Evolutionary conservation across 352 stramenopile genomes (phyloP), one percentile per base, ranked within the genome.

Genomic region (Phytopythium chamaehyphon): DNA sequence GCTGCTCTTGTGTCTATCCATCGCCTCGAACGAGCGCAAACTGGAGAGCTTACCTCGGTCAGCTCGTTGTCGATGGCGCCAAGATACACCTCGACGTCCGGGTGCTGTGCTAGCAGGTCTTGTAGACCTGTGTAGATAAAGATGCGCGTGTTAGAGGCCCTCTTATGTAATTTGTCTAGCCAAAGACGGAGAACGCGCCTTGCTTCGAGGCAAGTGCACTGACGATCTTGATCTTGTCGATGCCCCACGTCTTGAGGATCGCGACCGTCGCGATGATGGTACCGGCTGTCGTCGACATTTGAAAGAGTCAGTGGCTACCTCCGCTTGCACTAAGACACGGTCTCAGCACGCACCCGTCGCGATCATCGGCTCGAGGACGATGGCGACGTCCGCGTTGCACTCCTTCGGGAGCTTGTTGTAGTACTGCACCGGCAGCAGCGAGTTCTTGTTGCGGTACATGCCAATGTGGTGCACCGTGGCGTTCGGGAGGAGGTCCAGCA

Each of bases 381-480:
- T 98, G 9, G 97, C 96, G 33, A 96, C 85, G 51, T 98, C 89
- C 15, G 79, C 69, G 36, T 89, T 78, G 69, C 93, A 97, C 58
- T 96, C 78, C 52, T 97, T 97, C 2, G 97, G 97, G 3, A 99
- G 74, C 58, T 97, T 96, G 83, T 99, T 99, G 77, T 99, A 99
- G 80, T 99, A 99, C 61, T 98, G 92, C n/a, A 99, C 93, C 3
- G 96, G 96, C 24, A 97, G 59, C 9, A 98, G 71, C 40, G 79
- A 92, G 43, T 92, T 75, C 52, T 97, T 96, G 67, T 91, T 89
- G 50, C 85, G 83, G 66, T 96, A 96, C 80, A 93, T 93, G 43
- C 82, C 97, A 70, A 99, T 98, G 60, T 99, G 97, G 75, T 99
- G 90, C 15, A 99, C 95, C 1, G 79, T 77, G 11, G 96, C 95